A percentile compares a stretch with the other conserved stretches of the same genome.
phyloP scores from a whole-genome alignment of 163 green algal genomes.

The Scenedesmus sp. region DNA sequence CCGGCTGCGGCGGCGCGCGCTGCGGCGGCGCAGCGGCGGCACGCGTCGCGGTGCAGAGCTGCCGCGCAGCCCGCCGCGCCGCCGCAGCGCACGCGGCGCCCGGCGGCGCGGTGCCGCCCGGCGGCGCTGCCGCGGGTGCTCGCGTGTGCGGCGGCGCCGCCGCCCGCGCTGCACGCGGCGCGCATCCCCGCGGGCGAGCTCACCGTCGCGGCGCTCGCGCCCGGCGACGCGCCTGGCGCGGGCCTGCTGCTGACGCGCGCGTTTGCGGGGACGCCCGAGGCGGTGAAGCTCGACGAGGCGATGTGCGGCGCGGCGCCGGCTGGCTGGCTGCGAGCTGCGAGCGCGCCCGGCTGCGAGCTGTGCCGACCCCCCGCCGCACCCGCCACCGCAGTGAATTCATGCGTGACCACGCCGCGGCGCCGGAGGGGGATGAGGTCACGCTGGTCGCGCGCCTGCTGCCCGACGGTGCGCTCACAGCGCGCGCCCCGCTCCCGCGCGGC shows the following conservation, averaged over 20 bases:
- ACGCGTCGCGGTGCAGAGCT: background rate
- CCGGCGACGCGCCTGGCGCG: slow-evolving; percentile 32
- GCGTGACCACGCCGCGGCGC: background rate
- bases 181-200: too few relatives aligned
- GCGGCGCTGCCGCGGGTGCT: background rate
- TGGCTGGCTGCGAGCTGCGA: background rate
- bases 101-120: background rate
- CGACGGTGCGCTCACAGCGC: background rate
- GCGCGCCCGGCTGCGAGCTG: too few relatives aligned
- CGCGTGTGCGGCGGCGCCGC: background rate
- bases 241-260: slow-evolving; percentile 44
- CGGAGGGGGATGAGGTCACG: background rate
- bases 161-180: background rate
- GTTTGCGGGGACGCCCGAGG: slow-evolving; percentile 47
- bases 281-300: slow-evolving; percentile 44
- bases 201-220: slow-evolving; percentile 13
- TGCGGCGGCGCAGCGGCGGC: too few relatives aligned
- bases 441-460: slow-evolving; percentile 35
- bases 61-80: background rate
- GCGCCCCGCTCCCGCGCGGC: too few relatives aligned
- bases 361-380: too few relatives aligned
- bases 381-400: slow-evolving; percentile 29
- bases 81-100: background rate
- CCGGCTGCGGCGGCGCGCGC: too few relatives aligned
- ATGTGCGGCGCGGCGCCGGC: slow-evolving; percentile 21